Base-by-base conservation (phyloP, 1,139 yeast genomes). In the Saccharomycopsis hybrid region DNA sequence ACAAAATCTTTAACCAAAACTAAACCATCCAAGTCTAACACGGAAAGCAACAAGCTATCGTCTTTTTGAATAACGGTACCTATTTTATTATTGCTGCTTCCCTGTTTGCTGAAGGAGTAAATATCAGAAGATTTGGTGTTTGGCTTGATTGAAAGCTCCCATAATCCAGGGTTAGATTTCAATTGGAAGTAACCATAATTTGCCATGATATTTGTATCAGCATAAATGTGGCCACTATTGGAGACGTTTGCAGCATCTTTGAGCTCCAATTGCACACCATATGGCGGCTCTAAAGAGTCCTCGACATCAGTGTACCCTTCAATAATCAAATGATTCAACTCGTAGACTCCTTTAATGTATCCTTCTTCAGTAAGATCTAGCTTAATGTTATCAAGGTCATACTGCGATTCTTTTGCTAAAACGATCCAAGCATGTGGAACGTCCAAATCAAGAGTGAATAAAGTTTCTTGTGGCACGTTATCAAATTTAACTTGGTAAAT, bases 161-260 rank as follows among this genome's bases (percentile, higher is more conserved):
- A 85, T 2, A 71, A 50, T 0, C 96, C 96, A 0, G 92, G 92
- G 44, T 68, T 70, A 0, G 83, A 80, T 55, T 77, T 77, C 44
- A 88, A 67, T 63, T 88, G 96, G 54, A 84, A 72, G 64, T 88
- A 88, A 0, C 95, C 95, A 49, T 80, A 65, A 49, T 81, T 78
- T 0, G 85, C 74, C 90, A 87, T 81, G 2, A 86, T 79, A 43
- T 67, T 69, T 0, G 95, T 84, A 57, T 84, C 88, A 0, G 73
- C 67, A 44, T 50, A 52, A 11, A 42, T 25, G 27, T 24, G 29
- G 42, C 25, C 33, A 11, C 30, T 29, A 3, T 25, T 13, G 13
- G 39, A 36, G 39, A 5, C 39, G 9, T 30, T 28, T 24, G 11
- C 18, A 3, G 32, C 36, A 35, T 35, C 8, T 24, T 43, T 38